Base-by-base conservation (phyloP, 164 flowering plant genomes). In the Kingdonia uniflora region DNA sequence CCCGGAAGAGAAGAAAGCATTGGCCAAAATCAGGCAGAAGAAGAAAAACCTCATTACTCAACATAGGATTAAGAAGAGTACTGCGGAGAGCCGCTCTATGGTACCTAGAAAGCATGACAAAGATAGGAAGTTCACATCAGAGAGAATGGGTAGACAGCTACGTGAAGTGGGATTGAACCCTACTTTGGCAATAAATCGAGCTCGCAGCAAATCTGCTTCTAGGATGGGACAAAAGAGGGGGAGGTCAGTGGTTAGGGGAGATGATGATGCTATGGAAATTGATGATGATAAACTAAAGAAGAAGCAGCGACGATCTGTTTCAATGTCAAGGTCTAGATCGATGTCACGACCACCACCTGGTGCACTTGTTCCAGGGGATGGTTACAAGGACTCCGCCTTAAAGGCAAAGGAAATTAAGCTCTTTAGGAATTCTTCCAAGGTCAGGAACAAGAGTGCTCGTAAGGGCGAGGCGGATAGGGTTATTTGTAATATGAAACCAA, bases 131-230 rank as follows among this genome's bases (percentile, higher is more conserved):
- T 84, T 74, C 71, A 80, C 91, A 0, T 29, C 84, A 11, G 60
- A 74, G 51, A 82, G 97, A 63, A 90, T 90, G 97, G 95, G 95
- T n/a, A 75, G 95, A 67, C 82, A 90, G 69, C 65, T 90, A 19
- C 73, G 87, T 14, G 16, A 65, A 20, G 24, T 84, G 72, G 97
- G 94, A 1, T 24, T 86, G 49, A 88, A 90, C 64, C 95, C 97
- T 5, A 39, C 78, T 47, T 29, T 51, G 29, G 95, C 97, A 24
- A 65, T 90, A 43, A 38, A 78, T 3, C 70, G 88, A 47, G 85
- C 81, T 14, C 78, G 88, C 11, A 77, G 91, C 71, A 75, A 59
- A 56, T 89, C 90, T 2, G 29, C 64, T 19, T 64, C 70, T 22
- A 46, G 56, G 39, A 70, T 72, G 58, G 90, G 92, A 44, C 70